A percentile compares a stretch with the other conserved stretches of the same genome.
These are phyloP conservation scores for Pleurotus djamor DNA, from an alignment of 768 basidiomycete genomes.

Conservation along the genomic window DNA sequence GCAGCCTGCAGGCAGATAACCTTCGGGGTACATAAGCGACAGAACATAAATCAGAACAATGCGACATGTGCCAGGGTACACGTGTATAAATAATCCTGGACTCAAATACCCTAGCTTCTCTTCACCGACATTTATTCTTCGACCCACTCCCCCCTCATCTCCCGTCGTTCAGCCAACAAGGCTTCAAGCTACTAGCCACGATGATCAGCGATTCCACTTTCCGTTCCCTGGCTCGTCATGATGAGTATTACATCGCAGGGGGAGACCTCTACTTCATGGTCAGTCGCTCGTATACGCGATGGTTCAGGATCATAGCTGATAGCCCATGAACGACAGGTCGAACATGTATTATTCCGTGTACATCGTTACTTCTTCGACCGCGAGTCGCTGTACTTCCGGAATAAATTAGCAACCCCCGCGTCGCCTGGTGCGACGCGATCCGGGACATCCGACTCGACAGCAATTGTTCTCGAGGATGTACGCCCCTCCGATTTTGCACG, in stretches of 20 bases:
- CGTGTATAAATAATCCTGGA: constrained; percentile 26
- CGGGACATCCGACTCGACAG: constrained; percentile 36
- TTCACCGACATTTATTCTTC: constrained; percentile 33
- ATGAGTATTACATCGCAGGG: constrained; percentile 45
- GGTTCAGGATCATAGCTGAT: constrained; percentile 19
- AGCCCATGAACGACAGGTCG: constrained; percentile 32
- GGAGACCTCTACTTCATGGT: constrained; percentile 53
- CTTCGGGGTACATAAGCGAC: constrained; percentile 14
- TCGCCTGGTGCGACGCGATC: constrained; percentile 25
- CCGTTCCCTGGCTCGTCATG: constrained; percentile 16
- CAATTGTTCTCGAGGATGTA: constrained; percentile 43
- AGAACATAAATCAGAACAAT: constrained; percentile 11
- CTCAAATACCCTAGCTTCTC: constrained; percentile 24
- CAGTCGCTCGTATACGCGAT: constrained; percentile 29
- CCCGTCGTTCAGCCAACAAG: constrained; percentile 25
- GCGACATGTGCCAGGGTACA: constrained; percentile 24
- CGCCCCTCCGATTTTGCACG: constrained; percentile 34
- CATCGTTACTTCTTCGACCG: constrained; percentile 54
- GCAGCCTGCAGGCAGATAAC: constrained; percentile 8
- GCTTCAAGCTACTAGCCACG: constrained; percentile 12
- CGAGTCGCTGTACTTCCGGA: constrained; percentile 45
- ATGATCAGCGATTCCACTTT: constrained; percentile 8
- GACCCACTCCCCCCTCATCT: constrained; percentile 21
- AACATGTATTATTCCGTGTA: constrained; percentile 48
- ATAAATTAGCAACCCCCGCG: constrained; percentile 27